These are phyloP conservation scores for Colletotrichum sansevieriae DNA, from an alignment of 2,329 filamentous ascomycete genomes.

Conservation along the genomic window DNA sequence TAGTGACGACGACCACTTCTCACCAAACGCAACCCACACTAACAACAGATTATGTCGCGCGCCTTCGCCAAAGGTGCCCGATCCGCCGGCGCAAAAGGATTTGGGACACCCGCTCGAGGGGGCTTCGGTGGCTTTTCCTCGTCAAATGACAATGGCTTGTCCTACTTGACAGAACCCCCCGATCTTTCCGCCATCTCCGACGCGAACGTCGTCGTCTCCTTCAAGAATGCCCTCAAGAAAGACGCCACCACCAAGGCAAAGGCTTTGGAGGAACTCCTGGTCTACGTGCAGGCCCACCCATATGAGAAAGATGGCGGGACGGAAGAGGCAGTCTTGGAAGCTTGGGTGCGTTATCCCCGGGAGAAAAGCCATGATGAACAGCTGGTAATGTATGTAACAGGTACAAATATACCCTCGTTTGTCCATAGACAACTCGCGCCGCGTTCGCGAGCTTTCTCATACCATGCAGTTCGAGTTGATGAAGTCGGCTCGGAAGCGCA, in stretches of 20 bases:
- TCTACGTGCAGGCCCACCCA: slow-evolving; percentile 69
- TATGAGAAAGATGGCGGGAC: slow-evolving; percentile 70
- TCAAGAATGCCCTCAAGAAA: slow-evolving; percentile 94
- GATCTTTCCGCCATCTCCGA: slow-evolving; percentile 84
- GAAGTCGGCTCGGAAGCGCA: slow-evolving; percentile 79
- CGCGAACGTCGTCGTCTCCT: slow-evolving; percentile 85
- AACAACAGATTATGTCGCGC: slow-evolving; percentile 37
- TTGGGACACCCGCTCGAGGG: slow-evolving; percentile 26
- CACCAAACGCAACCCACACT: slow-evolving; percentile 1
- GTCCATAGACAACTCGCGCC: slow-evolving; percentile 89
- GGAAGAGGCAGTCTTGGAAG: slow-evolving; percentile 86
- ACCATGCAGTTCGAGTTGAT: slow-evolving; percentile 74
- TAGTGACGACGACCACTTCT: neutral
- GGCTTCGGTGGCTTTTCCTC: slow-evolving; percentile 59
- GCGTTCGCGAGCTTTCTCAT: slow-evolving; percentile 90
- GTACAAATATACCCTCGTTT: slow-evolving; percentile 87
- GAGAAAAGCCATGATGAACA: slow-evolving; percentile 47
- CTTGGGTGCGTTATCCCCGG: slow-evolving; percentile 76
- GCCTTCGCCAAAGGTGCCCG: slow-evolving; percentile 38
- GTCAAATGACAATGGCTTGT: slow-evolving; percentile 69
- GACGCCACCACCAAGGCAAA: slow-evolving; percentile 93
- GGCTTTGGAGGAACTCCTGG: slow-evolving; percentile 86
- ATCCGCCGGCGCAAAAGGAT: slow-evolving; percentile 36
- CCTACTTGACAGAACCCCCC: slow-evolving; percentile 88
- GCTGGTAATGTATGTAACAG: slow-evolving; percentile 64